Evolutionary conservation across 805 yeast genomes (phyloP).

Genomic region (Metschnikowia baotianmanensis): DNA sequence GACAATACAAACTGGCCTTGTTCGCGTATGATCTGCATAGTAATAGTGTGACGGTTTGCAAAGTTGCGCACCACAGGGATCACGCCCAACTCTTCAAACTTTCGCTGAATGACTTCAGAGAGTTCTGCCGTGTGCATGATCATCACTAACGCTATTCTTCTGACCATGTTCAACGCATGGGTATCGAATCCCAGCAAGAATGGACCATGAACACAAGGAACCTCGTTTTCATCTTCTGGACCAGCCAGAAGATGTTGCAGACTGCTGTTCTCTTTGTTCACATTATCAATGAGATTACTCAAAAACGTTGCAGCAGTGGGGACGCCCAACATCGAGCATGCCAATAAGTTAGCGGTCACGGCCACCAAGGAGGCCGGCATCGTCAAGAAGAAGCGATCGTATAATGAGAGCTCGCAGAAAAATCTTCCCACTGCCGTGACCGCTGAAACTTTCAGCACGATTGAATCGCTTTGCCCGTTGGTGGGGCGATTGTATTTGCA

Average conservation of each 20-base stretch:
- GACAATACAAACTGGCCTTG: slow-evolving; percentile 13
- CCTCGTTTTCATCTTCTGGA: slow-evolving; percentile 41
- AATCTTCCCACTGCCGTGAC: slow-evolving; percentile 54
- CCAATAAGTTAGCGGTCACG: slow-evolving; percentile 48
- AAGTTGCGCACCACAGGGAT: slow-evolving; percentile 43
- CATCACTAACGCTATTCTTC: slow-evolving; percentile 43
- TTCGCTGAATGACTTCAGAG: slow-evolving; percentile 51
- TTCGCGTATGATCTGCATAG: slow-evolving; percentile 15
- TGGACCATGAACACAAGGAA: slow-evolving; percentile 44
- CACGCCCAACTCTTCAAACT: slow-evolving; percentile 52
- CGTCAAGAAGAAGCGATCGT: slow-evolving; percentile 47
- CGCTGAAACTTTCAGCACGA: slow-evolving; percentile 43
- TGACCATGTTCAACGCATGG: slow-evolving; percentile 35
- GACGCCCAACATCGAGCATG: slow-evolving; percentile 52
- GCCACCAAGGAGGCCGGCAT: slow-evolving; percentile 48
- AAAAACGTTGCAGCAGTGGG: slow-evolving; percentile 35
- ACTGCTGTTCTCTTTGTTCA: neutral
- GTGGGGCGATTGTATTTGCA: slow-evolving; percentile 23
- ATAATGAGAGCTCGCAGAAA: slow-evolving; percentile 52
- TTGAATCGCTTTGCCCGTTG: slow-evolving; percentile 9
- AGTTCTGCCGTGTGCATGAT: slow-evolving; percentile 43
- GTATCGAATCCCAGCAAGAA: slow-evolving; percentile 47
- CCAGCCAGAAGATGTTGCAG: slow-evolving; percentile 17
- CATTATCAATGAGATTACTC: slow-evolving; percentile 10
- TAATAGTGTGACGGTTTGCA: slow-evolving; percentile 17